Evolutionary conservation across 1,139 yeast species (phyloP), one percentile per base, ranked within the genome.

Genomic region (Pichia sp.): DNA sequence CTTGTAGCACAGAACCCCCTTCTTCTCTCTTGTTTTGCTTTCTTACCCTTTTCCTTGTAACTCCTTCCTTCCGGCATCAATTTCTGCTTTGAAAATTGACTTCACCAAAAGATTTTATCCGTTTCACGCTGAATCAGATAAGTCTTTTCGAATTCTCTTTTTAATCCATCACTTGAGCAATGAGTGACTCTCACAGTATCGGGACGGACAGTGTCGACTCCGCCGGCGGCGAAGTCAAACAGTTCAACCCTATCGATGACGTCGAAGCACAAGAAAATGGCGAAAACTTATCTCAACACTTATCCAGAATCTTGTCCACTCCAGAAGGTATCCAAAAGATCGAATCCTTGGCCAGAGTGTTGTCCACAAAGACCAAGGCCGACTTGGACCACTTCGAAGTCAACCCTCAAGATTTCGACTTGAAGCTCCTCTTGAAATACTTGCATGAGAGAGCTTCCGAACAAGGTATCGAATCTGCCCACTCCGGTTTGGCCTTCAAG

Each of bases 401-500:
- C 41, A 59, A 61, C 48, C 58, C 60, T 31, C 62, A 63, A 4
- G 54, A 62, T 49, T 64, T 64, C 46, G 67, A 64, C 51, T 56
- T 64, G 41, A 56, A 71, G 52, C 66, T 74, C 29, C 58, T 77
- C 36, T 65, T 77, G 51, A 69, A 75, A 53, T 73, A 72, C 57
- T 62, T 73, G 55, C 67, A 72, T 47, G 65, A 66, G 48, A 67
- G 66, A 54, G 63, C 67, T 45, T 63, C 66, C 41, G 74, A 73
- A 50, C 76, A 76, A 60, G 81, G 81, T 57, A 71, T 75, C 48
- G 75, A 73, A 56, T 71, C 74, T n/a, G 75, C 77, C 55, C 73
- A 72, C 52, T 74, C 81, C 10, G 84, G 83, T 64, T 74, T 79
- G 49, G 74, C 77, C 10, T 77, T 79, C 65, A 69, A 70, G 53